Evolutionary conservation across 164 flowering plant genomes (phyloP).

Genomic region (Tetrastigma voinierianum): DNA sequence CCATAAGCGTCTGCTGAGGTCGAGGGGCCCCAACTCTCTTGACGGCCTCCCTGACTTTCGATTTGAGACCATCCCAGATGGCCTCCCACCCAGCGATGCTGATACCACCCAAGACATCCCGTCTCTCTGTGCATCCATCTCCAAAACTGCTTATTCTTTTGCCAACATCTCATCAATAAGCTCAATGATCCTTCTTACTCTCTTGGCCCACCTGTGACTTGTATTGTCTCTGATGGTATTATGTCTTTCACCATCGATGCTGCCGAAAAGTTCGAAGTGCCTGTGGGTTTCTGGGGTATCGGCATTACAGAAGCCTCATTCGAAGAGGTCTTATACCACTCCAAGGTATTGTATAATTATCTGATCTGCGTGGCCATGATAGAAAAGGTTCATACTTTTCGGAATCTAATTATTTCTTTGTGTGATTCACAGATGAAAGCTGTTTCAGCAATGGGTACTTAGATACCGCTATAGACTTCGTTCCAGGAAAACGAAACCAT

Average conservation of each 20-base stretch:
- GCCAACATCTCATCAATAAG: conserved; percentile 20
- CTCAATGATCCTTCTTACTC: conserved; percentile 18
- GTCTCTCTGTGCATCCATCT: conserved; percentile 30
- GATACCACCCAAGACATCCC: conserved; percentile 50
- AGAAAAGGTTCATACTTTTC: no score
- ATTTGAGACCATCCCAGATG: conserved; percentile 50
- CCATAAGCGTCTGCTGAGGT: conserved; percentile 34
- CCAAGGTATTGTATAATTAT: conserved; percentile 31
- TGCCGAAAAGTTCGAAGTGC: conserved; percentile 49
- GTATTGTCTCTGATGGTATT: conserved; percentile 46
- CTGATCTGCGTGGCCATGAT: no score
- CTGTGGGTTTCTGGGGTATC: conserved; percentile 47
- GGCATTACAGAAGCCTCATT: conserved; percentile 28
- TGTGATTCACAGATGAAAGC: conserved; percentile 26
- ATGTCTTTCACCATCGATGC: conserved; percentile 51
- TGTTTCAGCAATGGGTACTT: conserved; percentile 34
- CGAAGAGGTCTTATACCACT: conserved; percentile 39
- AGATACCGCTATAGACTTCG: conserved; percentile 35
- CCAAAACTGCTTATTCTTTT: conserved; percentile 28
- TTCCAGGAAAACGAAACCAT: conserved; percentile 36
- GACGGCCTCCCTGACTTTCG: no score
- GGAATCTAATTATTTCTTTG: neutral
- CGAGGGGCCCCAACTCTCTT: no score
- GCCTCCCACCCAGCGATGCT: conserved; percentile 36
- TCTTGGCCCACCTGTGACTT: conserved; percentile 33